Evolutionary conservation across 2,329 filamentous ascomycete genomes (phyloP).

Genomic region (Aureobasidium sp.): DNA sequence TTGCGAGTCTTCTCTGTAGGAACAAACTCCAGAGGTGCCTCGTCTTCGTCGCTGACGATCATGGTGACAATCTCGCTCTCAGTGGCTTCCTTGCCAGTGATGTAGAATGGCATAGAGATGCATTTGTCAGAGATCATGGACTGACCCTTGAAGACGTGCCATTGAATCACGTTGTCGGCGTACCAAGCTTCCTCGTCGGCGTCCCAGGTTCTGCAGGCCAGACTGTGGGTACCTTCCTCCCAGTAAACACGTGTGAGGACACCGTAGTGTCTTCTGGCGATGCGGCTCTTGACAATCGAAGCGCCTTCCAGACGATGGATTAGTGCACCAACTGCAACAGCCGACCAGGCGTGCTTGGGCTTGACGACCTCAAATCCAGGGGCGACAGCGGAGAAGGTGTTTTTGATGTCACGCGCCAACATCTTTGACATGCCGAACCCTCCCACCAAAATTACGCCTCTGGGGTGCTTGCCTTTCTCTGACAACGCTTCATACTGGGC

Average conservation of each 20-base stretch:
- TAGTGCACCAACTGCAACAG: constrained; percentile 68
- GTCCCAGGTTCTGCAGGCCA: constrained; percentile 44
- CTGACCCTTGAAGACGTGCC: constrained; percentile 51
- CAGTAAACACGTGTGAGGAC: constrained; percentile 33
- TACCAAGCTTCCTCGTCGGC: constrained; percentile 77
- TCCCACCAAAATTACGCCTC: constrained; percentile 70
- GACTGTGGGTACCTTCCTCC: constrained; percentile 42
- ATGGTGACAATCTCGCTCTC: background rate
- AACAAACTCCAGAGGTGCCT: constrained; percentile 19
- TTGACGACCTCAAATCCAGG: constrained; percentile 63
- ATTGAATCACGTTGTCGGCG: constrained; percentile 77
- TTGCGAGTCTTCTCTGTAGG: constrained; percentile 46
- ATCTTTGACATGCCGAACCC: constrained; percentile 69
- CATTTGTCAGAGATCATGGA: background rate
- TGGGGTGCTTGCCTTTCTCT: constrained; percentile 31
- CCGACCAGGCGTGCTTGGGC: constrained; percentile 66
- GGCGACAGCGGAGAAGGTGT: constrained; percentile 49
- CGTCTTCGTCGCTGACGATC: constrained; percentile 1
- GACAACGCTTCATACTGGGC: constrained; percentile 36
- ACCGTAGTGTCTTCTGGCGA: constrained; percentile 11
- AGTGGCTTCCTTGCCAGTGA: background rate
- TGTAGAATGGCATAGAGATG: background rate
- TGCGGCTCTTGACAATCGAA: constrained; percentile 9
- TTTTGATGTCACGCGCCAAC: constrained; percentile 61
- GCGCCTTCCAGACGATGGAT: constrained; percentile 67